Conservation (phyloP, 2,329 filamentous ascomycete genomes). For the Amphichorda felina region DNA sequence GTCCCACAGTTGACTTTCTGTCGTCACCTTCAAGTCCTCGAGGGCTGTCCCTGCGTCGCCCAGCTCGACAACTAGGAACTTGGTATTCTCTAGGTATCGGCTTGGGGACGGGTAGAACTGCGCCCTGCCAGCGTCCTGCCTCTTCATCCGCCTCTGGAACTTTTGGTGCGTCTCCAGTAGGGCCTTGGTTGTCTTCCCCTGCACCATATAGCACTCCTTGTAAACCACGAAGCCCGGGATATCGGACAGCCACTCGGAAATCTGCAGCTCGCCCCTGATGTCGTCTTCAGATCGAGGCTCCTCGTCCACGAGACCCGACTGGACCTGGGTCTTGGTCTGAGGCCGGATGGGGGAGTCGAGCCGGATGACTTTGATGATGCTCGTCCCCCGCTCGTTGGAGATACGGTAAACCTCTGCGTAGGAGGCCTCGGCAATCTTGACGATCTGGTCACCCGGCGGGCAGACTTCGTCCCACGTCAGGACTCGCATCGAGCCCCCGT, state of each 20-base stretch:
- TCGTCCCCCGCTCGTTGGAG: constrained; percentile 44
- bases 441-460: constrained; percentile 36
- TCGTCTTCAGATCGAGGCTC: constrained; percentile 42
- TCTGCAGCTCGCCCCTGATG: constrained; percentile 45
- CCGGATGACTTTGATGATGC: constrained; percentile 54
- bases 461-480: constrained; percentile 48
- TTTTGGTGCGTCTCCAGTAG: constrained; percentile 48
- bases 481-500: constrained; percentile 22
- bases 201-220: constrained; percentile 50
- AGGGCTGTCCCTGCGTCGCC: constrained; percentile 50
- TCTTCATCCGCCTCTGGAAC: constrained; percentile 41
- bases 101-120: constrained; percentile 53
- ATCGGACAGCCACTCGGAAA: constrained; percentile 52
- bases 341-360: constrained; percentile 45
- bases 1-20: constrained; percentile 46
- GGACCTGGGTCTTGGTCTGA: constrained; percentile 43
- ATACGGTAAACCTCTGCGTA: constrained; percentile 56
- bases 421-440: constrained; percentile 56
- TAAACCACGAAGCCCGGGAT: constrained; percentile 55
- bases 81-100: constrained; percentile 43
- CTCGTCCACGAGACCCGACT: constrained; percentile 44
- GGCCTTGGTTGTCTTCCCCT: constrained; percentile 39
- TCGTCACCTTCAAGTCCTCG: constrained; percentile 42
- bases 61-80: constrained; percentile 50
- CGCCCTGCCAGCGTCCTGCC: constrained; percentile 40